These are phyloP conservation scores for Huntiella abstrusa DNA, from an alignment of 2,329 filamentous ascomycete genomes.

Conservation along the genomic window DNA sequence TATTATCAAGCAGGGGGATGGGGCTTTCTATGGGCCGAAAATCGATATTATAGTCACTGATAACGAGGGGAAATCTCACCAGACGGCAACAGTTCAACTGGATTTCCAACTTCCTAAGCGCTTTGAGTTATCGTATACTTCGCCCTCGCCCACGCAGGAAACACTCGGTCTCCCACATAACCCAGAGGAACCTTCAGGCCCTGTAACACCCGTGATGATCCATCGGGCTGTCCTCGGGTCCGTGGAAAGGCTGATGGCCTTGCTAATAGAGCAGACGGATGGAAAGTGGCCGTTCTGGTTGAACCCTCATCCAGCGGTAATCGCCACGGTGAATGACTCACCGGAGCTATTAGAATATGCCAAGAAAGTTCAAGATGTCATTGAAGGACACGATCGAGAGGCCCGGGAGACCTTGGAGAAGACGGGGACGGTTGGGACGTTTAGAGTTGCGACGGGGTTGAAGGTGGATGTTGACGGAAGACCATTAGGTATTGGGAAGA, in stretches of 20 bases:
- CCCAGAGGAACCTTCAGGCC: conserved; percentile 27
- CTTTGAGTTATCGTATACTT: conserved; percentile 58
- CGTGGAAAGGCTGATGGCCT: conserved; percentile 65
- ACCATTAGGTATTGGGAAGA: conserved; percentile 42
- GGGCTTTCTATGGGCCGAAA: conserved; percentile 82
- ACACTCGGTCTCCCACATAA: conserved; percentile 20
- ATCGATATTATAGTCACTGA: conserved; percentile 74
- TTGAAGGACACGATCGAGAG: conserved; percentile 20
- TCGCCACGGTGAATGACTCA: conserved; percentile 52
- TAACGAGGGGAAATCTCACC: conserved; percentile 67
- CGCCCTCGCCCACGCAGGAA: conserved; percentile 33
- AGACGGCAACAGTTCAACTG: conserved; percentile 74
- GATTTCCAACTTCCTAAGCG: conserved; percentile 78
- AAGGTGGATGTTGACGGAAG: conserved; percentile 53
- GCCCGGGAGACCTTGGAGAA: conserved; percentile 12
- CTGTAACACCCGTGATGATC: conserved; percentile 55
- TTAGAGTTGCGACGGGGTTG: conserved; percentile 39
- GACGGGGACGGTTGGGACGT: conserved; percentile 20
- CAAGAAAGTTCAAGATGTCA: conserved; percentile 26
- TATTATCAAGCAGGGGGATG: conserved; percentile 62
- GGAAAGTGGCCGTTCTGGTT: conserved; percentile 80
- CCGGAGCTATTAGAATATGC: conserved; percentile 32
- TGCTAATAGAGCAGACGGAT: conserved; percentile 67
- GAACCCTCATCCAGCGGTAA: conserved; percentile 56
- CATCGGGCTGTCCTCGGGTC: conserved; percentile 74